Evolutionary conservation across 805 yeast species (phyloP), one percentile per base, ranked within the genome.

Genomic region (Sugiyamaella smithiae): DNA sequence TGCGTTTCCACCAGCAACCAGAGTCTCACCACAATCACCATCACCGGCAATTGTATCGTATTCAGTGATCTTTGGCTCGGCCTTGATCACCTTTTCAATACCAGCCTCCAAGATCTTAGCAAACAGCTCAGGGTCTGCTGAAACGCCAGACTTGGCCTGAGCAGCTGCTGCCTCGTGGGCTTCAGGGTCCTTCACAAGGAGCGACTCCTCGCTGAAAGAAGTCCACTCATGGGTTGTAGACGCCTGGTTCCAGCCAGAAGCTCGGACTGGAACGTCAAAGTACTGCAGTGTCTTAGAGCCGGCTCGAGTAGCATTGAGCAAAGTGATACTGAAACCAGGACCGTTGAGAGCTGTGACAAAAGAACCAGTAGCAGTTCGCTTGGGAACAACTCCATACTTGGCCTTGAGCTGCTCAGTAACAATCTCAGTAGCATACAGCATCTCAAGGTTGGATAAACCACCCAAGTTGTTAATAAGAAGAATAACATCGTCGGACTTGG

Each of bases 1-100:
- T 1, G 86, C 89, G 48, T 82, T 75, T 24, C 89, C 93, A 33
- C 97, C 98, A 20, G 80, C 76, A 11, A 35, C 45, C 52, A 90
- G 70, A 0, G 97, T 90, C 59, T 88, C 93, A 35, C 98, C 98
- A 68, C 97, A 90, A 64, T 90, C 98, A 58, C 98, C 98, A 65
- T 90, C 98, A 50, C 98, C 98, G 1, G 91, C 97, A 56, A 81
- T 74, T 1, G 95, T 85, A 61, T 90, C 98, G 57, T 85, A 82
- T 48, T 80, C 76, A 1, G 97, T 90, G 60, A 90, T 84, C 58
- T 80, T 77, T 1, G 96, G 93, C 66, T 90, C 97, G n/a, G 77
- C 77, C 23, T 74, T 70, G 37, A 84, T 69, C 5, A 82, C 68
- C 5, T 66, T 63, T 46, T 77, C 69, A 48, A 86, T 82, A 33